Evolutionary conservation across 257 asterid genomes (phyloP).

Genomic region (Nicotiana knightiana): DNA sequence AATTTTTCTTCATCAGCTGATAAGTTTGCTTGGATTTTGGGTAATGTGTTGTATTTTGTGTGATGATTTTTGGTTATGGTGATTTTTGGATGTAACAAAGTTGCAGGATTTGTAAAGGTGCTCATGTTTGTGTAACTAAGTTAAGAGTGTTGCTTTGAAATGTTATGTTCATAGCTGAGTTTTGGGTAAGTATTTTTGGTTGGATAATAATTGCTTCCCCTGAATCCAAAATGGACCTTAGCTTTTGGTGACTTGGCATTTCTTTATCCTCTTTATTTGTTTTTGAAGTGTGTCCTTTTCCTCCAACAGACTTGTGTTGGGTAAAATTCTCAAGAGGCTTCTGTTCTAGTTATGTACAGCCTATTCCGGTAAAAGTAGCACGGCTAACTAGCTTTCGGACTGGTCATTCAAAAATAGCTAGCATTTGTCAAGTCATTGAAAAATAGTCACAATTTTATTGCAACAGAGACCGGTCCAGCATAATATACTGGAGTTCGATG

Average conservation of each 20-base stretch:
- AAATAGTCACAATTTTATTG: no score
- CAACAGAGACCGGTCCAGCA: no score
- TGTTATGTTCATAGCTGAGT: not conserved
- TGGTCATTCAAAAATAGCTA: no score
- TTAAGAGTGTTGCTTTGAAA: not conserved
- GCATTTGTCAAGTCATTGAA: no score
- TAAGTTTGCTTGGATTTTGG: slow-evolving; percentile 28
- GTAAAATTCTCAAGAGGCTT: not conserved
- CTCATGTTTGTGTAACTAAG: slow-evolving; percentile 25
- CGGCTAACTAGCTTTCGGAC: no score
- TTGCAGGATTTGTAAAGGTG: slow-evolving; percentile 38
- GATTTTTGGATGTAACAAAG: slow-evolving; percentile 35
- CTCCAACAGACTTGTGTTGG: not conserved
- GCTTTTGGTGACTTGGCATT: slow-evolving; percentile 42
- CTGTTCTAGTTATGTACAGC: not conserved
- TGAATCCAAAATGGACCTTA: slow-evolving; percentile 38
- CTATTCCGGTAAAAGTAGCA: no score
- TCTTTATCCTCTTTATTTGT: slow-evolving; percentile 35
- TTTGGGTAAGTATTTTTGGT: slow-evolving; percentile 14
- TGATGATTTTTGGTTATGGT: slow-evolving; percentile 14
- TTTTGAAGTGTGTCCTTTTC: not conserved
- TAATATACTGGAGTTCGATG: no score
- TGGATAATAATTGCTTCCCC: slow-evolving; percentile 5
- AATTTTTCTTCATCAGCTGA: slow-evolving; percentile 13
- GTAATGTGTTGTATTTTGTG: not conserved